Base-by-base conservation (phyloP, 2,329 filamentous ascomycete genomes). In the Aspergillus intermedius region DNA sequence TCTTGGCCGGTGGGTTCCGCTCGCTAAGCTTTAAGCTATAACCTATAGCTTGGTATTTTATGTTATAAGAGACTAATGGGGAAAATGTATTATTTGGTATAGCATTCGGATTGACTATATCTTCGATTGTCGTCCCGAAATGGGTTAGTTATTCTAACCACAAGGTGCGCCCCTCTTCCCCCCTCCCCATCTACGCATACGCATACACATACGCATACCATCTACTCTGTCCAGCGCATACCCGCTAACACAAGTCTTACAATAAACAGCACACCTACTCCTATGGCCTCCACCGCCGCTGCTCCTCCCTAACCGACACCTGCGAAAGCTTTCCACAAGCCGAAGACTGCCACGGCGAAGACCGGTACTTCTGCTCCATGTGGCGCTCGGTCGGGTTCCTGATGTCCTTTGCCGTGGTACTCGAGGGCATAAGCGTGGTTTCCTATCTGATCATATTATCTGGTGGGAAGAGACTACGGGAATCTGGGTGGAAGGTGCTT, bases 381-480 rank as follows among this genome's bases (percentile, higher is more conserved):
- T 98, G 91, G 91, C 81, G 87, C 50, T 88, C 83, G 22, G 83
- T 89, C 32, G 90, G 88, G 21, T 97, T 96, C 70, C 71, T 95
- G 55, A 89, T 95, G 74, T 87, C 84, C 46, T 87, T 96, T 59
- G 80, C 87, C 6, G 81, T 89, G 34, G 83, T 95, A n/a, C 66
- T 93, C 35, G 85, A 95, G 68, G 79, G 93, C 37, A 88, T 86
- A 48, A 83, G 83, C 5, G 70, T 95, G n/a, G 83, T 95, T 23
- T 81, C 84, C 15, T 95, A 91, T 68, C 62, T 84, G 25, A 81
- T 94, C 44, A 82, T 95, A 42, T 73, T 96, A 56, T 72, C 78
- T 1, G 90, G 91, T 15, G 89, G 90, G 32, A 87, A 89, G 66
- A 82, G 84, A 60, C 84, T 87, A 71, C 78, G 91, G 48, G 87